phyloP scores from a whole-genome alignment of 164 flowering plant genomes.

The Dillenia turbinata region DNA sequence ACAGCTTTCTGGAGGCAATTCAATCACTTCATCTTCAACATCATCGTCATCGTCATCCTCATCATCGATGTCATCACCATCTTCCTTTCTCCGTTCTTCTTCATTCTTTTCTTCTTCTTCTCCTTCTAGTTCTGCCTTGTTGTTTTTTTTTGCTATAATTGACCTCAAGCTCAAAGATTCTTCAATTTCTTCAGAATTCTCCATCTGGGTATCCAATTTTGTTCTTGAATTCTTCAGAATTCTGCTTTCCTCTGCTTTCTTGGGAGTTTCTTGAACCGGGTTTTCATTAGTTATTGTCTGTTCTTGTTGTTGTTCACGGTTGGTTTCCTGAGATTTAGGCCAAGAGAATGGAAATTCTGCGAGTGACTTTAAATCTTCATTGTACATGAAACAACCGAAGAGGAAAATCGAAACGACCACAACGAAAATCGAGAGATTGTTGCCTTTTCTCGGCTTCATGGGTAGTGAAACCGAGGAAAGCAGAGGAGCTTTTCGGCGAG shows the following conservation, averaged over 20 bases:
- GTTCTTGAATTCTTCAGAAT: slow-evolving; percentile 28
- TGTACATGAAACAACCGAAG: slow-evolving; percentile 91
- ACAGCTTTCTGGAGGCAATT: slow-evolving; percentile 68
- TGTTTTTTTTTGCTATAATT: slow-evolving; percentile 6
- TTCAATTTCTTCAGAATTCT: slow-evolving; percentile 12
- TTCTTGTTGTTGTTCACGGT: slow-evolving; percentile 8
- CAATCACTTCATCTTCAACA: slow-evolving; percentile 41
- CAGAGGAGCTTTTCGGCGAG: slow-evolving; percentile 46
- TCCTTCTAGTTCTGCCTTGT: slow-evolving; percentile 14
- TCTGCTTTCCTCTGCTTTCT: not conserved
- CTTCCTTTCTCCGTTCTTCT: slow-evolving; percentile 4
- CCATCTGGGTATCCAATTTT: slow-evolving; percentile 26
- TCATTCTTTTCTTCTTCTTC: slow-evolving; percentile 12
- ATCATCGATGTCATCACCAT: not conserved
- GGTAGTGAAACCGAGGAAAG: slow-evolving; percentile 23
- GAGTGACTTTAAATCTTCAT: slow-evolving; percentile 84
- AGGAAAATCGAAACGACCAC: slow-evolving; percentile 70
- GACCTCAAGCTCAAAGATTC: slow-evolving; percentile 16
- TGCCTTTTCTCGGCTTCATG: slow-evolving; percentile 67
- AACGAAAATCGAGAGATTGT: slow-evolving; percentile 63
- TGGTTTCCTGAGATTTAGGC: slow-evolving; percentile 32
- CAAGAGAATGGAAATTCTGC: slow-evolving; percentile 85
- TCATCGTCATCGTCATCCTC: slow-evolving; percentile 12
- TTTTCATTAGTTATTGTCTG: slow-evolving; percentile 3
- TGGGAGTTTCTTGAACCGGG: slow-evolving; percentile 16